phyloP scores from a whole-genome alignment of 805 yeast genomes.

The Saccharomyces mikatae region DNA sequence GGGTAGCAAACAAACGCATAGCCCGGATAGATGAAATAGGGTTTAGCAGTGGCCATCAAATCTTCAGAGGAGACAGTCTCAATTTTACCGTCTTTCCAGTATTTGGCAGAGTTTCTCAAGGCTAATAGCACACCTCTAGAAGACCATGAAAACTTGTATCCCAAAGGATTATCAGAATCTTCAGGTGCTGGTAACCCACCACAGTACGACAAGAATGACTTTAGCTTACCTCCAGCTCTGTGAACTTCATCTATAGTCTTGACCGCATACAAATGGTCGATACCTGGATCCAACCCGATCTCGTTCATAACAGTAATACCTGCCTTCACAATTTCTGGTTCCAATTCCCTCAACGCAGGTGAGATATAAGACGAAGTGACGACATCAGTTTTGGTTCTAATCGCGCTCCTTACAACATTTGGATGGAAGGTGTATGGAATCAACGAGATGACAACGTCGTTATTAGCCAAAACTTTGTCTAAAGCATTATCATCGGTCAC shows the following conservation, averaged over 20 bases:
- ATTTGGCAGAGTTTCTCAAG: conserved; percentile 85
- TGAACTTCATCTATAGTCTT: conserved; percentile 98
- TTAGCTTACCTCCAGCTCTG: conserved; percentile 81
- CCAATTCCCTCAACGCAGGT: conserved; percentile 80
- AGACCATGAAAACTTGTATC: conserved; percentile 98
- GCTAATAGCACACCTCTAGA: conserved; percentile 97
- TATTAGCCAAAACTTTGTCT: conserved; percentile 67
- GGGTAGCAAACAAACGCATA: conserved; percentile 93
- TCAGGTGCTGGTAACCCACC: conserved; percentile 99
- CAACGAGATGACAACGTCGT: conserved; percentile 84
- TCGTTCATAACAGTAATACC: conserved; percentile 98
- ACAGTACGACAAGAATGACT: conserved; percentile 90
- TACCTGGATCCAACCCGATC: conserved; percentile 97
- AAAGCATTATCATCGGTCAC: conserved; percentile 73
- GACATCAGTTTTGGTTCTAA: conserved; percentile 77
- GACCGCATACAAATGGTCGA: conserved; percentile 96
- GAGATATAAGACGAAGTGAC: conserved; percentile 97
- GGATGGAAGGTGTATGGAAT: conserved; percentile 96
- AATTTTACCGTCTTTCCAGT: conserved; percentile 77
- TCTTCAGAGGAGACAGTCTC: conserved; percentile 79
- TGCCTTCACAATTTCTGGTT: conserved; percentile 81
- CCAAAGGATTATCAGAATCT: conserved; percentile 93
- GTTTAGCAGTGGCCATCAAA: conserved; percentile 89
- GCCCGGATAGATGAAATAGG: conserved; percentile 93
- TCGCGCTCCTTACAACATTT: conserved; percentile 85